These are phyloP conservation scores for Xylariaceae sp. DNA, from an alignment of 2,329 filamentous ascomycete genomes.

Conservation along the genomic window DNA sequence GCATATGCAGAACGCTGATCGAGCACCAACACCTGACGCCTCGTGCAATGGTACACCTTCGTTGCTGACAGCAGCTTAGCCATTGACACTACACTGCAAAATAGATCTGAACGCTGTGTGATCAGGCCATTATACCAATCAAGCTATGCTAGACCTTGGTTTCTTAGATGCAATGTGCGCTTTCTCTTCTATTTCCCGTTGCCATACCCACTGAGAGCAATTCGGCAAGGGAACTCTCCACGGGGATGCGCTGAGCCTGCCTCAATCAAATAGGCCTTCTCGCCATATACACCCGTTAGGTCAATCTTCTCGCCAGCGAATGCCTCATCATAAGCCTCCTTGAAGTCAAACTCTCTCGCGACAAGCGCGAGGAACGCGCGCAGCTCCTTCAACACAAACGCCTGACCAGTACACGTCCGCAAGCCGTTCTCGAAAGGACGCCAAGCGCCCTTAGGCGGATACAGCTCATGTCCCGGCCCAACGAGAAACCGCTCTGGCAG, in stretches of 20 bases:
- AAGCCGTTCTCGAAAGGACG: conserved; percentile 54
- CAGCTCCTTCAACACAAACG: conserved; percentile 29
- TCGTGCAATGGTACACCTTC: too few relatives aligned
- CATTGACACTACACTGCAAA: too few relatives aligned
- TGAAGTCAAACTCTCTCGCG: conserved; percentile 28
- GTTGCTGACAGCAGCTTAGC: too few relatives aligned
- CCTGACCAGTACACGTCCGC: conserved; percentile 56
- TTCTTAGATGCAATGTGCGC: too few relatives aligned
- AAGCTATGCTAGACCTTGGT: too few relatives aligned
- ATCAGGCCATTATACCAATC: too few relatives aligned
- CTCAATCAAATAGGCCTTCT: conserved; percentile 28
- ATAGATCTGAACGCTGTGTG: too few relatives aligned
- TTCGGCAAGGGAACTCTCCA: conserved; percentile 25
- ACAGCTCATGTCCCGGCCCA: conserved; percentile 32
- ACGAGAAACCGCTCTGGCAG: conserved; percentile 47
- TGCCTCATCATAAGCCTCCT: conserved; percentile 28
- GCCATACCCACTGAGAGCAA: conserved; percentile 21
- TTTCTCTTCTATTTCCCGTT: too few relatives aligned
- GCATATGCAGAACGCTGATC: too few relatives aligned
- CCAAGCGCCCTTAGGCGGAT: conserved; percentile 46
- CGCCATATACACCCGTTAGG: conserved; percentile 25
- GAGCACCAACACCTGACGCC: too few relatives aligned
- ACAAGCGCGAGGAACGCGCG: conserved; percentile 27
- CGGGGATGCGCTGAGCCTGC: conserved; percentile 27
- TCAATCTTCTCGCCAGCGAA: conserved; percentile 24